A percentile compares a stretch with the other conserved stretches of the same genome.
Evolutionary conservation across 148 eudicot genomes (phyloP).

Genomic region (Fagopyrum tataricum): DNA sequence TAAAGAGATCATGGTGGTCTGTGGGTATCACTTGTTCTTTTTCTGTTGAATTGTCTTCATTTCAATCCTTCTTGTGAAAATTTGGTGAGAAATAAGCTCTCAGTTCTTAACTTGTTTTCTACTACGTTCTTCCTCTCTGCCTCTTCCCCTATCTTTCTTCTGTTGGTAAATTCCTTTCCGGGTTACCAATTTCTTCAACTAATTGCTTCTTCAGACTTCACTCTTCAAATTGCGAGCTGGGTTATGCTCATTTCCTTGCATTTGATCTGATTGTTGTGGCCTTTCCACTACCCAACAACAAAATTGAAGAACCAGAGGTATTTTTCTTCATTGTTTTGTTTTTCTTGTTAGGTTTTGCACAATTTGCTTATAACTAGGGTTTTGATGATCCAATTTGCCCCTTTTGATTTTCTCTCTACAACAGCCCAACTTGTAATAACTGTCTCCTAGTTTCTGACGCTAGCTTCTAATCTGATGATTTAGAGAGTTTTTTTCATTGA

Average conservation of each 20-base stretch:
- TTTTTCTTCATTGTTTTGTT: no score
- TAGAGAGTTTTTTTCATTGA: neutral
- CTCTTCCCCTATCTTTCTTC: neutral
- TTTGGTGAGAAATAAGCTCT: neutral
- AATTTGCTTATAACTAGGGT: neutral
- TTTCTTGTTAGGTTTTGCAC: neutral
- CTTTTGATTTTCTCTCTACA: neutral
- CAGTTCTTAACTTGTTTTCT: neutral
- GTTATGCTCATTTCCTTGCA: neutral
- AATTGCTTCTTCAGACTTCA: constrained; percentile 15
- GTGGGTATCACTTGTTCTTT: neutral
- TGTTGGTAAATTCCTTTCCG: no score
- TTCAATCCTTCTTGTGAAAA: neutral
- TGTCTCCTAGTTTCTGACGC: neutral
- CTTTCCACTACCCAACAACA: neutral
- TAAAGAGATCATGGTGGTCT: neutral
- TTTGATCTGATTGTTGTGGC: neutral
- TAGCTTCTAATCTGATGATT: neutral
- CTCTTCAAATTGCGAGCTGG: constrained; percentile 7
- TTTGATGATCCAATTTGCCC: neutral
- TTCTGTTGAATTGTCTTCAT: neutral
- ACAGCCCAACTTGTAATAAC: neutral
- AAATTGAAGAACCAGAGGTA: neutral
- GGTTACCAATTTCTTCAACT: neutral
- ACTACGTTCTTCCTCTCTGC: neutral